phyloP scores from a whole-genome alignment of 352 stramenopile species.

The Globisporangium takayamanum region DNA sequence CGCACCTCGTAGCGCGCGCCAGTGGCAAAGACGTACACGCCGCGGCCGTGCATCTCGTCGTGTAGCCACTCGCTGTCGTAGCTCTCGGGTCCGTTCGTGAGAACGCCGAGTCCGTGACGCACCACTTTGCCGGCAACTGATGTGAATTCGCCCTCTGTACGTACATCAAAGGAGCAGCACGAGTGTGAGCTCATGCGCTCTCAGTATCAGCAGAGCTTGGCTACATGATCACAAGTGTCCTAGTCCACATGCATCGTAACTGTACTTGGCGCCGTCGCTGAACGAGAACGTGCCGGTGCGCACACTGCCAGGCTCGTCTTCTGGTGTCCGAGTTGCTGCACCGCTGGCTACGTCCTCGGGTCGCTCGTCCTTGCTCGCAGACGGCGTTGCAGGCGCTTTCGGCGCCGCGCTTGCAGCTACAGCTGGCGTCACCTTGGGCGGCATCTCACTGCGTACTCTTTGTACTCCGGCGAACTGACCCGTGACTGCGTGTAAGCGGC shows the following conservation, averaged over 20 bases:
- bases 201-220: not conserved
- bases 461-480: no score
- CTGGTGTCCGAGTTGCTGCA: slow-evolving; percentile 5
- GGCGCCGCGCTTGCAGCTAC: not conserved
- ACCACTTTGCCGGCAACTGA: slow-evolving; percentile 26
- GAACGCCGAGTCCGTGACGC: slow-evolving; percentile 46
- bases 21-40: slow-evolving; percentile 59
- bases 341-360: slow-evolving; percentile 20
- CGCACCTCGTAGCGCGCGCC: slow-evolving; percentile 60
- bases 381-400: slow-evolving; percentile 10
- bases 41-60: slow-evolving; percentile 64
- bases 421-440: slow-evolving; percentile 16
- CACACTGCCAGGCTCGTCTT: slow-evolving; percentile 30
- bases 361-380: slow-evolving; percentile 6
- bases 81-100: slow-evolving; percentile 47
- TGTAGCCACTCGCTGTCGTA: slow-evolving; percentile 59
- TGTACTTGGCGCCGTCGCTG: slow-evolving; percentile 55
- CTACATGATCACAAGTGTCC: not conserved
- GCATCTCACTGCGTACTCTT: not conserved
- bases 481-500: no score
- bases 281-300: slow-evolving; percentile 59
- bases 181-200: not conserved
- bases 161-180: not conserved
- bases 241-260: slow-evolving; percentile 12
- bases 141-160: slow-evolving; percentile 44